Evolutionary conservation across 2,329 filamentous ascomycete genomes (phyloP).

Genomic region (Exophiala sp.): DNA sequence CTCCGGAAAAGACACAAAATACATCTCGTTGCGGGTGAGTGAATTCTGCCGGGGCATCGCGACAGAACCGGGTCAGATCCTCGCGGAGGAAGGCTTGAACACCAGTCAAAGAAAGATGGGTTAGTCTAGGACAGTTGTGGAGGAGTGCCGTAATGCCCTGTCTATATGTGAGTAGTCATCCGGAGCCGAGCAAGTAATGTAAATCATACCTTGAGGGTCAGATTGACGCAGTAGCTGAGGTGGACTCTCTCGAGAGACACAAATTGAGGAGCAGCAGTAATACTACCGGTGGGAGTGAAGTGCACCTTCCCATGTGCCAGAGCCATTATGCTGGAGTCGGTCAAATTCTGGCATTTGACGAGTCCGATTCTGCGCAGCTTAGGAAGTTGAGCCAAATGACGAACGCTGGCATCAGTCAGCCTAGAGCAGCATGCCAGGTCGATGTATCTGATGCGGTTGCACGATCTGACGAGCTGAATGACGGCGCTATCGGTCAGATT

Average conservation of each 20-base stretch:
- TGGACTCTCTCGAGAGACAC: conserved; percentile 77
- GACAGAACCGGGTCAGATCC: conserved; percentile 78
- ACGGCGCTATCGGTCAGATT: conserved; percentile 88
- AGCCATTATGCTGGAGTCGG: conserved; percentile 79
- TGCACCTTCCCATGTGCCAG: conserved; percentile 63
- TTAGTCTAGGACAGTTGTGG: conserved; percentile 85
- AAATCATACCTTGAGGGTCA: conserved; percentile 68
- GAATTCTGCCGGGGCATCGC: conserved; percentile 82
- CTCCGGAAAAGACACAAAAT: conserved; percentile 94
- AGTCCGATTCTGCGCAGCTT: conserved; percentile 92
- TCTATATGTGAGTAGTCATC: neutral
- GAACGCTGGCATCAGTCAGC: conserved; percentile 81
- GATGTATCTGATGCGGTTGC: conserved; percentile 94
- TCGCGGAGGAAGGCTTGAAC: conserved; percentile 83
- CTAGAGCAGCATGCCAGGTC: conserved; percentile 91
- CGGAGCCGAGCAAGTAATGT: neutral
- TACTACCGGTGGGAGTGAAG: conserved; percentile 29
- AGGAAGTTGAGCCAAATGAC: conserved; percentile 73
- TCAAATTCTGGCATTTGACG: conserved; percentile 88
- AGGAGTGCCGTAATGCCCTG: conserved; percentile 86
- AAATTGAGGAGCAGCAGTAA: conserved; percentile 25
- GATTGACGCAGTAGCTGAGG: conserved; percentile 83
- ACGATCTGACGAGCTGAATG: conserved; percentile 71
- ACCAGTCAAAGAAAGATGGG: conserved; percentile 88
- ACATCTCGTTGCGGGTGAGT: conserved; percentile 91